Evolutionary conservation across 2,329 filamentous ascomycete genomes (phyloP), one percentile per base, ranked within the genome.

Genomic region (Cercospora sesami): DNA sequence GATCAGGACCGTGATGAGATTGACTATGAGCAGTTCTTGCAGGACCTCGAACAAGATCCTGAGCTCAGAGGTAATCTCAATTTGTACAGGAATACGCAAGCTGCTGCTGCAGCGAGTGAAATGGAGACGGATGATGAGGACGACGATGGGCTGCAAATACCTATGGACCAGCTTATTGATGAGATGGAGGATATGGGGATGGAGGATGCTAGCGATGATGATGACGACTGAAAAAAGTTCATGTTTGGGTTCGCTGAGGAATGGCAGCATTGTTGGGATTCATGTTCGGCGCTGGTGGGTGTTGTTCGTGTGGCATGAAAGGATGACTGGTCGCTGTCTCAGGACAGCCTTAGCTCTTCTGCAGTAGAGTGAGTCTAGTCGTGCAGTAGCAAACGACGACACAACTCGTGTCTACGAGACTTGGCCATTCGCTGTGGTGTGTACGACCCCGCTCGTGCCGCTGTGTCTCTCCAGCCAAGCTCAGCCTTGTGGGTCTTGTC

Each of bases 21-120:
- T 72, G 95, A 99, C 81, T 99, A 96, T 81, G 95, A 99, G 83
- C 88, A 94, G 87, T 99, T 99, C 88, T 83, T 99, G 84, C 90
- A 91, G 57, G 95, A 99, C 79, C 92, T 99, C 10, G 96, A 99
- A 81, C 94, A 98, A 78, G 95, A 99, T 79, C 86, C 91, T 63
- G 95, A 99, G 77, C 85, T 97, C 73, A 86, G 95, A 65, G 87
- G 89, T 53, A 93, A 93, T 1, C 83, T 99, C 78, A 91, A 92
- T 57, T 79, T 99, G 75, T 99, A 97, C 83, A 97, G 94, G 78
- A 81, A 85, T 83, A 86, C 85, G 69, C 79, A 81, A 61, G 75
- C 78, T 70, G 77, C 79, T 69, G 79, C 82, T 76, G 85, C 87
- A 75, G 91, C 91, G 86, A 91, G 88, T 75, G 83, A 90, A 61